A percentile compares a stretch with the other conserved stretches of the same genome.
These are phyloP conservation scores for Fusarium domesticum DNA, from an alignment of 2,329 filamentous ascomycete genomes.

Conservation along the genomic window DNA sequence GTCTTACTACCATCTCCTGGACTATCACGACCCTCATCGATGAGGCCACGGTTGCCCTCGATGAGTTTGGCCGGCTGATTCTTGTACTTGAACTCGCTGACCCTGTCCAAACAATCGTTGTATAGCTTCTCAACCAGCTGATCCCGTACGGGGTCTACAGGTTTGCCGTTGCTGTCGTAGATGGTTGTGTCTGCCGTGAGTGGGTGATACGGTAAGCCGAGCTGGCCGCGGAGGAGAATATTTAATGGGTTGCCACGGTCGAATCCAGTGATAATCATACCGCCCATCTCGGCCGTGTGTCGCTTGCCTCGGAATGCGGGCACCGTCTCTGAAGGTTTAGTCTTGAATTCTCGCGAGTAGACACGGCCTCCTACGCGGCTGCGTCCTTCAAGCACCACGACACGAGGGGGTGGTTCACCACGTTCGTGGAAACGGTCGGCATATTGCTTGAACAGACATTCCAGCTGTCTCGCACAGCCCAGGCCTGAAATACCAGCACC, in stretches of 20 bases:
- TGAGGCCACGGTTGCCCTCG: slow-evolving; percentile 76
- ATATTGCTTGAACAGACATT: slow-evolving; percentile 81
- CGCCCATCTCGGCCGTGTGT: slow-evolving; percentile 92
- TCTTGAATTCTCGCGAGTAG: slow-evolving; percentile 72
- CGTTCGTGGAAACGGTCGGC: slow-evolving; percentile 61
- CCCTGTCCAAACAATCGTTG: slow-evolving; percentile 90
- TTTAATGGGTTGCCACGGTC: slow-evolving; percentile 93
- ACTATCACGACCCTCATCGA: slow-evolving; percentile 80
- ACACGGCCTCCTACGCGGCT: slow-evolving; percentile 86
- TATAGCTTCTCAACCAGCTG: slow-evolving; percentile 85
- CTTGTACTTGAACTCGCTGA: slow-evolving; percentile 86
- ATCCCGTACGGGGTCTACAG: slow-evolving; percentile 77
- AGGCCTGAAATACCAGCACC: slow-evolving; percentile 94
- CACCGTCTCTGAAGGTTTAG: slow-evolving; percentile 52
- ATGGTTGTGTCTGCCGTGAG: slow-evolving; percentile 79
- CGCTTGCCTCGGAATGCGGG: slow-evolving; percentile 54
- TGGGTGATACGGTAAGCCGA: slow-evolving; percentile 81
- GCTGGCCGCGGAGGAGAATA: slow-evolving; percentile 83
- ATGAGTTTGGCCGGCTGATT: slow-evolving; percentile 66
- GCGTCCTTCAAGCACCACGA: slow-evolving; percentile 83
- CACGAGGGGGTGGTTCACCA: slow-evolving; percentile 66
- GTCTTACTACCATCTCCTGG: slow-evolving; percentile 66
- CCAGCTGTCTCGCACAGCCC: slow-evolving; percentile 86
- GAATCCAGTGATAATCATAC: slow-evolving; percentile 97
- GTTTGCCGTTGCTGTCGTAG: slow-evolving; percentile 76